Evolutionary conservation across 768 basidiomycete genomes (phyloP).

Genomic region (Lactarius sanguifluus): DNA sequence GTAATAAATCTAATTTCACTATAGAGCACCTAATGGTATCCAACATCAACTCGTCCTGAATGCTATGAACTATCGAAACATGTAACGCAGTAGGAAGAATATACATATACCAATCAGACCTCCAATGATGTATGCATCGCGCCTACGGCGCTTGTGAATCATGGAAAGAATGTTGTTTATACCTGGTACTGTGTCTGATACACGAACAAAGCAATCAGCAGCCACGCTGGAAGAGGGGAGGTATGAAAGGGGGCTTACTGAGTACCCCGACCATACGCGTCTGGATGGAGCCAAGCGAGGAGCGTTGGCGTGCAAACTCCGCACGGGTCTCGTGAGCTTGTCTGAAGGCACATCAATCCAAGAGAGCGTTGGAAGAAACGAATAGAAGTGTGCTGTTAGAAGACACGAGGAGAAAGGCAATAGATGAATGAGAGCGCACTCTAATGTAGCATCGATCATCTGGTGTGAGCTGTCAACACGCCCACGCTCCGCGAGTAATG

Average conservation of each 20-base stretch:
- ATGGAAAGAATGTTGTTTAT: slow-evolving; percentile 87
- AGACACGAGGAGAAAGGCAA: not conserved
- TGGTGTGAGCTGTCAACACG: slow-evolving; percentile 90
- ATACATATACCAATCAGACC: slow-evolving; percentile 83
- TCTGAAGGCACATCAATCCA: slow-evolving; percentile 42
- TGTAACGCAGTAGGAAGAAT: slow-evolving; percentile 57
- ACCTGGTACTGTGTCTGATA: slow-evolving; percentile 84
- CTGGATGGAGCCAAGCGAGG: slow-evolving; percentile 75
- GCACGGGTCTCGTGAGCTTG: slow-evolving; percentile 97
- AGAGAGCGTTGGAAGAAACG: slow-evolving; percentile 14
- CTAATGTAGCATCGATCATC: slow-evolving; percentile 91
- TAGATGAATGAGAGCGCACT: slow-evolving; percentile 49
- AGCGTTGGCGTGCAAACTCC: slow-evolving; percentile 84
- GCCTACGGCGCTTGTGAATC: slow-evolving; percentile 87
- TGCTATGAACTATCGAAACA: slow-evolving; percentile 33
- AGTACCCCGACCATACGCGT: slow-evolving; percentile 80
- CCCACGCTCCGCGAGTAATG: slow-evolving; percentile 82
- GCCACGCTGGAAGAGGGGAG: not conserved
- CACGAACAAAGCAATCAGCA: not conserved
- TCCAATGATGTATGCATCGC: slow-evolving; percentile 89
- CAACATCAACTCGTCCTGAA: slow-evolving; percentile 5
- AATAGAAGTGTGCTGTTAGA: slow-evolving; percentile 1
- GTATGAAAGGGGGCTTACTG: slow-evolving; percentile 49
- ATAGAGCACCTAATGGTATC: slow-evolving; percentile 20
- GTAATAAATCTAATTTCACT: slow-evolving; percentile 4